Evolutionary conservation across 495 filamentous ascomycete genomes (phyloP).

Genomic region (Bathelium albidoporum): DNA sequence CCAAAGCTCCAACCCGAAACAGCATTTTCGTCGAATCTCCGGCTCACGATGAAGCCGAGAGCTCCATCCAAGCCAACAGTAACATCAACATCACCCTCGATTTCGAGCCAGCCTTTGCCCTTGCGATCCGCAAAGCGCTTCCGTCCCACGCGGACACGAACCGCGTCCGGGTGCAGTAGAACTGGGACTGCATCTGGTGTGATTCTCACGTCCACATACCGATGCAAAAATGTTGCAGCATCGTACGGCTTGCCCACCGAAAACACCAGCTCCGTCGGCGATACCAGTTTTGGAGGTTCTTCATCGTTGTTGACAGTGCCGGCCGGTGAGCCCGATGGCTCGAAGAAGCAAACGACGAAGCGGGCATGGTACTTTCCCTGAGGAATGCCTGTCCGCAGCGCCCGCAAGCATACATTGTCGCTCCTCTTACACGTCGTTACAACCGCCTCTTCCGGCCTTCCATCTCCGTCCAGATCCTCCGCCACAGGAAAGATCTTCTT

Average conservation of each 20-base stretch:
- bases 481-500: constrained; percentile 23
- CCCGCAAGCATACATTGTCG: constrained; percentile 21
- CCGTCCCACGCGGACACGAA: constrained; percentile 21
- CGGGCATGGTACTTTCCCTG: constrained; percentile 22
- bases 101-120: constrained; percentile 25
- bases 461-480: constrained; percentile 24
- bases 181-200: constrained; percentile 25
- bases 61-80: constrained; percentile 24
- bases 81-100: constrained; percentile 26
- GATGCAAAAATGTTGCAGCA: constrained; percentile 15
- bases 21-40: constrained; percentile 19
- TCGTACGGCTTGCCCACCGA: constrained; percentile 24
- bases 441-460: constrained; percentile 19
- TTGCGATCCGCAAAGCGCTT: constrained; percentile 14
- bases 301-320: constrained; percentile 7
- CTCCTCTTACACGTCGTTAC: constrained; percentile 20
- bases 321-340: not conserved
- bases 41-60: constrained; percentile 21
- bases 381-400: constrained; percentile 23
- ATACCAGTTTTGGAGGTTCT: constrained; percentile 7
- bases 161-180: constrained; percentile 24
- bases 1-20: constrained; percentile 27
- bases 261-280: constrained; percentile 21
- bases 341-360: constrained; percentile 24
- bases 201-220: constrained; percentile 23